Conservation (phyloP, 2,329 filamentous ascomycete species). For the Pseudogymnoascus pannorum region DNA sequence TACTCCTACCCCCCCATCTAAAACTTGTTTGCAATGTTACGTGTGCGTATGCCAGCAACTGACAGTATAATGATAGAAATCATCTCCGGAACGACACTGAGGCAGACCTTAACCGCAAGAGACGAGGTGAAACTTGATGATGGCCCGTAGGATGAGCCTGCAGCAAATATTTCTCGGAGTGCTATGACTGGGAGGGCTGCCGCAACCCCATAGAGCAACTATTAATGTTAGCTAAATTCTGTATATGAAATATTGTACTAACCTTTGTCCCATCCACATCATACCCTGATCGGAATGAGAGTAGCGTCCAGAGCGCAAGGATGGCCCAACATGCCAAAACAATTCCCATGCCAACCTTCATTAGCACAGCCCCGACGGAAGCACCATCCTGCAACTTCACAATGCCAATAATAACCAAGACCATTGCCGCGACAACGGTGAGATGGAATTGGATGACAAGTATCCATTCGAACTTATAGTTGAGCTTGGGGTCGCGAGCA, state of each 20-base stretch:
- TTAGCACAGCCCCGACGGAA: background rate
- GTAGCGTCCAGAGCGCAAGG: background rate
- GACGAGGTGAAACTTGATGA: slow-evolving; percentile 1
- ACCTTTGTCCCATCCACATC: background rate
- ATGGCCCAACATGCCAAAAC: background rate
- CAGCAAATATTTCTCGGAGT: slow-evolving; percentile 3
- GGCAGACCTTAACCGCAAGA: background rate
- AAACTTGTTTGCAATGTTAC: background rate
- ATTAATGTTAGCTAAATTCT: background rate
- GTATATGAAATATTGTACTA: background rate
- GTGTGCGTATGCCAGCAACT: background rate
- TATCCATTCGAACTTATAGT: background rate
- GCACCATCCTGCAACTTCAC: background rate
- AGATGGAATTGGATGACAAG: background rate
- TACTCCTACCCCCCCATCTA: too few relatives aligned
- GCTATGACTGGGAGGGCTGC: background rate
- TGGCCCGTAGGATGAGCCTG: background rate
- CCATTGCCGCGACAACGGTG: background rate
- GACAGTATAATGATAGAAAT: background rate
- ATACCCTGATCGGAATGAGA: background rate
- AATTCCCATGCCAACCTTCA: background rate
- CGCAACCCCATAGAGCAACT: slow-evolving; percentile 1
- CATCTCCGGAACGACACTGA: background rate
- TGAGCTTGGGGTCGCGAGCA: background rate
- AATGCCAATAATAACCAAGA: background rate